Base-by-base conservation (phyloP, 176 grass and related monocot species). In the Urochloa ruziziensis region DNA sequence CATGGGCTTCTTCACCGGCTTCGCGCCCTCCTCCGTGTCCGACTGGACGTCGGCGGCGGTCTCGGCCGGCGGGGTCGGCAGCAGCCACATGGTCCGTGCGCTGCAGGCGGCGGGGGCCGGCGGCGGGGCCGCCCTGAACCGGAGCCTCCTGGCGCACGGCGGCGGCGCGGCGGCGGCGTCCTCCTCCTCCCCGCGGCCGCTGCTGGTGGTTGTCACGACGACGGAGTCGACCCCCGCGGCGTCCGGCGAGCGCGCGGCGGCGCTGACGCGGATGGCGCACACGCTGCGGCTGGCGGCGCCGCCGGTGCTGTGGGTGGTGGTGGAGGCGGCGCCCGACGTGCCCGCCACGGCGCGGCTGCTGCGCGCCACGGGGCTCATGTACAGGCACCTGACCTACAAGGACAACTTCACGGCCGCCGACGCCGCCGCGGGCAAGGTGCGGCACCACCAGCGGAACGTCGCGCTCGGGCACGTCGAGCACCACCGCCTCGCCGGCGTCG, bases 1-100 rank as follows among this genome's bases (percentile, higher is more conserved):
- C 19, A 94, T 92, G 91, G 97, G 97, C 51, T 99, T 99, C 91
- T 99, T 99, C 97, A 94, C 93, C 3, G 97, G 97, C 7, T 99
- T 99, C 88, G 93, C 93, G 10, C 97, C 97, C 25, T 90, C 93
- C 2, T 93, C 84, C 37, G 84, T 90, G 7, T 90, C 89, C 37
- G 89, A 90, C 80, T 90, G 89, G 89, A 86, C 84, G 10, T 58
- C 84, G 14, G 80, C 67, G 36, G 80, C 79, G 25, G 57, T 56
- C 24, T 34, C 75, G 39, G 81, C 82, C 0, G 87, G 82, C 24
- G 52, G 83, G 16, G 57, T 86, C 0, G 74, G 80, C 30, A 86
- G 74, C 66, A 87, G 84, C 84, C 80, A 83, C 59, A 11, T 62
- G 10, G 67, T 74, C 29, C 29, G 48, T 6, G 23, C 47, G 37